Evolutionary conservation across 768 basidiomycete genomes (phyloP), one percentile per base, ranked within the genome.

Genomic region (Collybia mongolica): DNA sequence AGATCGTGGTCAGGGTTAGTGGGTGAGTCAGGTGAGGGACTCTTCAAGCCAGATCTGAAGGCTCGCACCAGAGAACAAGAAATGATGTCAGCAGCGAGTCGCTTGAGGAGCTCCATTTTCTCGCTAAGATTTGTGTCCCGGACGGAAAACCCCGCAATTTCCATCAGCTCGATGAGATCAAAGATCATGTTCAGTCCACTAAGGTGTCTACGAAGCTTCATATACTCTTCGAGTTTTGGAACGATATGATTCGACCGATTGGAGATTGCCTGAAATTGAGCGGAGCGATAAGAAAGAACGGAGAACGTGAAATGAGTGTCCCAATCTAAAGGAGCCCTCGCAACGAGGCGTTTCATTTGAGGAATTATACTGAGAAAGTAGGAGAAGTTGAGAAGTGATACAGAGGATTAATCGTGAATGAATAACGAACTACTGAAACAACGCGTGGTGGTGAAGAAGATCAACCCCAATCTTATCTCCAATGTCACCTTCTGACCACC

Each of bases 141-240:
- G 9, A 71, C 67, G 0, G 74, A 69, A 1, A 78, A 43, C 18
- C 54, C 49, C 22, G 80, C 59, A n/a, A 78, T 76, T 39, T 77
- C 78, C 0, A 76, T 69, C 49, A 81, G 68, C 53, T 83, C 75
- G 29, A 83, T 67, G 52, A 86, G 65, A 53, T 74, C 73, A 42
- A 86, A 69, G 6, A 79, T 61, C 62, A 86, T 67, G 36, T 66
- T 63, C 12, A 75, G 59, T 5, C 83, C 83, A 39, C 74, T 74
- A 48, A 74, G 65, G 22, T 79, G 69, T n/a, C 78, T 70, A 39
- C 79, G 65, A 14, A 74, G 59, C 5, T 65, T 62, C n/a, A 79
- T 60, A 52, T 79, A 83, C 3, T 73, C 67, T 42, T 80, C 75
- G 20, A 81, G 56, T 38, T 73, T 64, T 5, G 76, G 76, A 17